Conservation (phyloP, 305 asterid genomes). For the Fraxinus angustifolia region DNA sequence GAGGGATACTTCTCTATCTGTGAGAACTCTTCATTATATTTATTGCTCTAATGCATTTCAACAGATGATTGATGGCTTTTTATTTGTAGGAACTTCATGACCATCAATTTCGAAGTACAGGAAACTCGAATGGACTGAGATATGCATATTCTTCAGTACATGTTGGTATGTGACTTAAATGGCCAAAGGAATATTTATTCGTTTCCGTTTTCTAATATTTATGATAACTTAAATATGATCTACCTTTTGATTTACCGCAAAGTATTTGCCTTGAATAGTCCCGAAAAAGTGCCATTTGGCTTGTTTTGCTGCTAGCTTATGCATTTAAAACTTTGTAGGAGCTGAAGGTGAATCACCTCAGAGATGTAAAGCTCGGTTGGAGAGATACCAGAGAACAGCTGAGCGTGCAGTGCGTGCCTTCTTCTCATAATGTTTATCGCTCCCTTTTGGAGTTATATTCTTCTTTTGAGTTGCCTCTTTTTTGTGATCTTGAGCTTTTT, state of each 20-base stretch:
- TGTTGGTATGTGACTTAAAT: constrained; percentile 50
- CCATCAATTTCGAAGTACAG: constrained; percentile 40
- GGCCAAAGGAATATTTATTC: constrained; percentile 12
- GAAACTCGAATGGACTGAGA: constrained; percentile 39
- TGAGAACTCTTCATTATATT: constrained; percentile 45
- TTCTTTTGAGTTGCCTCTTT: constrained; percentile 6
- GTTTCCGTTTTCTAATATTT: constrained; percentile 3
- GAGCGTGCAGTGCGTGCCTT: constrained; percentile 80
- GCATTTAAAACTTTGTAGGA: constrained; percentile 41
- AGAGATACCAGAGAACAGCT: constrained; percentile 84
- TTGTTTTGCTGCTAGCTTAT: constrained; percentile 25
- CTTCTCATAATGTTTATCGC: constrained; percentile 17
- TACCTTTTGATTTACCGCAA: constrained; percentile 1
- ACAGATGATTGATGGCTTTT: constrained; percentile 25
- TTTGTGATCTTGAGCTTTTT: constrained; percentile 9
- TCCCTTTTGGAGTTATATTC: not conserved
- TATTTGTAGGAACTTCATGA: constrained; percentile 40
- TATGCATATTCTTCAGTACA: constrained; percentile 45
- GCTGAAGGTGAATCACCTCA: constrained; percentile 83
- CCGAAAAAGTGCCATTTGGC: constrained; percentile 8
- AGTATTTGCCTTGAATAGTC: constrained; percentile 15
- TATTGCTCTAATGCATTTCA: constrained; percentile 19
- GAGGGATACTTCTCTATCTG: constrained; percentile 52
- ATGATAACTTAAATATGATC: not conserved
- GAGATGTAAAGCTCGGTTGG: constrained; percentile 87